Conservation (phyloP, 177 flowering plant species). For the Tripterygium wilfordii region DNA sequence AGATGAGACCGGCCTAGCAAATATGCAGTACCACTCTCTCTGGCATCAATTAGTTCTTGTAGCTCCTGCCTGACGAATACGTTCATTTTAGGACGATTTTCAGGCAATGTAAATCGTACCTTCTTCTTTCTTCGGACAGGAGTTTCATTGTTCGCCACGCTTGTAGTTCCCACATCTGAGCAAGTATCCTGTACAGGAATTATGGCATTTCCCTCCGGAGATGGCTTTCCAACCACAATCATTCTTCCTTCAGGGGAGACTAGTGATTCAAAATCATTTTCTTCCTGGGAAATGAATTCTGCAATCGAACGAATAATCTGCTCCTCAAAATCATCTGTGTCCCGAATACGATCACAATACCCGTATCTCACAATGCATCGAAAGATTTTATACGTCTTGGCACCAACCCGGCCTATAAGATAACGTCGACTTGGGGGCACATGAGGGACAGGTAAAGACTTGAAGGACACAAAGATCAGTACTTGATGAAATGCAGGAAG, state of each 20-base stretch:
- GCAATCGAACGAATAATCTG: slow-evolving; percentile 46
- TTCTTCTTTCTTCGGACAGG: slow-evolving; percentile 26
- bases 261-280: slow-evolving; percentile 35
- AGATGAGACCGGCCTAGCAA: slow-evolving; percentile 59
- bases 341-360: slow-evolving; percentile 37
- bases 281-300: slow-evolving; percentile 60
- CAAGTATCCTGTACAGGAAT: slow-evolving; percentile 21
- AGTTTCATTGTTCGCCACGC: slow-evolving; percentile 1
- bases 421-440: slow-evolving; percentile 31
- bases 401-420: slow-evolving; percentile 48
- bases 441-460: slow-evolving; percentile 37
- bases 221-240: slow-evolving; percentile 42
- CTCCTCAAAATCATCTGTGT: slow-evolving; percentile 57
- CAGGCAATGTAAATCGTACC: slow-evolving; percentile 47
- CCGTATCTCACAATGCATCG: slow-evolving; percentile 57
- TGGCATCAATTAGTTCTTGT: slow-evolving; percentile 52
- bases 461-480: slow-evolving; percentile 51
- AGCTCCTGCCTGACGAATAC: slow-evolving; percentile 46
- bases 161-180: not conserved
- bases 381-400: slow-evolving; percentile 34
- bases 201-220: slow-evolving; percentile 28
- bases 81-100: slow-evolving; percentile 33
- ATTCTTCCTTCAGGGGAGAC: slow-evolving; percentile 42
- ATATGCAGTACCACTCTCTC: slow-evolving; percentile 70
- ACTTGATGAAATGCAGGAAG: slow-evolving; percentile 62